A percentile compares a stretch with the other conserved stretches of the same genome.
Conservation (phyloP, 208 protist genomes). For the Acanthamoeba healyi region DNA sequence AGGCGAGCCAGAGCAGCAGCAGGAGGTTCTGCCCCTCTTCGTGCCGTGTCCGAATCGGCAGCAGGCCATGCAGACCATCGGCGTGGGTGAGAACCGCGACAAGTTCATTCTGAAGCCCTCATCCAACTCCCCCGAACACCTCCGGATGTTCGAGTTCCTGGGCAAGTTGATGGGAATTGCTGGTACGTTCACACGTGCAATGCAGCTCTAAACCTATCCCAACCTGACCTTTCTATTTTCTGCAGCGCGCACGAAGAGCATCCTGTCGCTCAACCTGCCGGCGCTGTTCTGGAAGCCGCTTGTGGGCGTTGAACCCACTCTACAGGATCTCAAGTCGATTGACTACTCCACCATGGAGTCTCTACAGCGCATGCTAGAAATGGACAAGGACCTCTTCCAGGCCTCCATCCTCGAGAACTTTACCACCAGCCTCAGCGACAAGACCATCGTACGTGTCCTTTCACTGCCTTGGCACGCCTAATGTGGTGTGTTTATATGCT, state of each 20-base stretch:
- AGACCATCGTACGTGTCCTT: neutral
- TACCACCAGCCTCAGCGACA: conserved; percentile 69
- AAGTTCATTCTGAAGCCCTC: conserved; percentile 78
- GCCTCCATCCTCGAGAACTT: conserved; percentile 66
- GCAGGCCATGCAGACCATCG: conserved; percentile 39
- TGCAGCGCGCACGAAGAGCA: conserved; percentile 93
- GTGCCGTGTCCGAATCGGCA: conserved; percentile 37
- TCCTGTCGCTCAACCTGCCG: conserved; percentile 94
- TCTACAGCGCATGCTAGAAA: conserved; percentile 15
- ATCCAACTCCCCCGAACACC: conserved; percentile 50
- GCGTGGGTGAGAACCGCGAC: conserved; percentile 78
- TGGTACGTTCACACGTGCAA: no score
- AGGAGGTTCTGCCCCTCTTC: conserved; percentile 75
- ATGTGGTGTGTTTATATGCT: neutral
- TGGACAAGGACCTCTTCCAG: conserved; percentile 65
- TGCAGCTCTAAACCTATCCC: no score
- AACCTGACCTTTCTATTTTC: no score
- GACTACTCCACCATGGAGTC: conserved; percentile 61
- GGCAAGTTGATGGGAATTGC: conserved; percentile 96
- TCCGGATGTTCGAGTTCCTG: conserved; percentile 92
- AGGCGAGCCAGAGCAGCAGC: neutral
- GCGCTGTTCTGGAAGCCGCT: conserved; percentile 95
- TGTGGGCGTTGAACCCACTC: conserved; percentile 79
- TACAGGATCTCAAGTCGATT: conserved; percentile 48
- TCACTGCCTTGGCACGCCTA: neutral